These are phyloP conservation scores for Candida khao-thaluensis DNA, from an alignment of 805 yeast genomes.

Conservation along the genomic window DNA sequence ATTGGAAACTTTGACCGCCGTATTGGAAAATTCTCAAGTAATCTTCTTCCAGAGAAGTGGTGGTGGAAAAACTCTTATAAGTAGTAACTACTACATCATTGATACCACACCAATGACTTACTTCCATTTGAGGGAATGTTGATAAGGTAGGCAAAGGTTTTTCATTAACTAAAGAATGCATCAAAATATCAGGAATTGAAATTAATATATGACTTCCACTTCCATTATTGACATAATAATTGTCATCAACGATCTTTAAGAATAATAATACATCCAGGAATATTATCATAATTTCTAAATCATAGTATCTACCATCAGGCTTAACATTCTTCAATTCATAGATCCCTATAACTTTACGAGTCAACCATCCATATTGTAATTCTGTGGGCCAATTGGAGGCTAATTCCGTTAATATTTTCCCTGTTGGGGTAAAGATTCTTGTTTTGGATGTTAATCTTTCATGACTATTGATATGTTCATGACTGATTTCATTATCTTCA, in stretches of 20 bases:
- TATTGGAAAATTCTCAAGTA: slow-evolving; percentile 28
- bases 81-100: slow-evolving; percentile 53
- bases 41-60: slow-evolving; percentile 17
- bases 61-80: slow-evolving; percentile 25
- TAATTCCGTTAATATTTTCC: slow-evolving; percentile 79
- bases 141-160: slow-evolving; percentile 58
- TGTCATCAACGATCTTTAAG: slow-evolving; percentile 50
- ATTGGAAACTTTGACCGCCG: slow-evolving; percentile 26
- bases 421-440: slow-evolving; percentile 85
- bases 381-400: slow-evolving; percentile 87
- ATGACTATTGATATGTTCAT: slow-evolving; percentile 25
- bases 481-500: slow-evolving; percentile 25
- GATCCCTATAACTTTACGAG: slow-evolving; percentile 80
- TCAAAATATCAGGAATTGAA: slow-evolving; percentile 71
- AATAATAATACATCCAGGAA: slow-evolving; percentile 80
- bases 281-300: slow-evolving; percentile 59
- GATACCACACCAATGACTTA: slow-evolving; percentile 65
- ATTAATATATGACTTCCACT: slow-evolving; percentile 40
- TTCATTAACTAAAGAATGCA: slow-evolving; percentile 89
- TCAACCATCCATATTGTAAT: slow-evolving; percentile 84
- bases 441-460: slow-evolving; percentile 23
- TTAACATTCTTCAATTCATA: slow-evolving; percentile 38
- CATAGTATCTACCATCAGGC: slow-evolving; percentile 16
- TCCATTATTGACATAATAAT: slow-evolving; percentile 27
- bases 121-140: slow-evolving; percentile 63